Base-by-base conservation (phyloP, 1,284 basidiomycete species). In the Austropuccinia psidii region DNA sequence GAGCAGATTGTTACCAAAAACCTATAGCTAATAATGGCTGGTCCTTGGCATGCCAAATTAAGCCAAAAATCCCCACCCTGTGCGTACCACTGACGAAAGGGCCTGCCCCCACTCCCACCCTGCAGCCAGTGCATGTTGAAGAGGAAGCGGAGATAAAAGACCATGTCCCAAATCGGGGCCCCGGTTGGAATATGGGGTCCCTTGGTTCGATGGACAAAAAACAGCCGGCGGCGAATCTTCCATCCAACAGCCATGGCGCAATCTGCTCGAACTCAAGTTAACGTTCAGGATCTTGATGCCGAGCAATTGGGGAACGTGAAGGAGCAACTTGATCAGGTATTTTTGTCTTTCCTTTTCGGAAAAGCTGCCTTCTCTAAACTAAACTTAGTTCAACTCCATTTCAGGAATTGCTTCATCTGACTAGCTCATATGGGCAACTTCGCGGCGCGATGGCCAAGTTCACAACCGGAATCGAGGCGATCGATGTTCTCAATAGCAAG, bases 401-500 rank as follows among this genome's bases (percentile, higher is more conserved):
- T 37, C 81, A 97, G 91, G 95, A 98, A 84, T 83, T 98, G 47
- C 89, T 88, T 75, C 94, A 97, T 80, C 84, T 98, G 68, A 92
- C 93, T 7, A 89, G 86, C 77, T 97, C 94, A 29, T 98, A 93
- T 80, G 87, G 88, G 7, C 93, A 97, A 79, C 86, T 98, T 33
- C 94, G 92, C 80, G 87, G 89, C 78, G 95, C 93, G 1, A 93
- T 97, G 79, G 86, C 89, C 13, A 96, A 94, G 82, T 98, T 98
- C 85, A 89, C 87, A 77, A 83, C 87, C 13, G 97, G 94, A 78
- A 86, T 93, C 41, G 89, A 90, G 62, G 90, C 90, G 77, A 87
- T 94, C 2, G 83, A 83, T n/a, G 87, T 91, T 77, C 83, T 98
- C 11, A 66, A 69, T 8, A 33, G 73, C 19, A 61, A 76, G 94